A percentile compares a stretch with the other conserved stretches of the same genome.
phyloP scores from a whole-genome alignment of 768 basidiomycete species.

The Lactifluus rugatus region DNA sequence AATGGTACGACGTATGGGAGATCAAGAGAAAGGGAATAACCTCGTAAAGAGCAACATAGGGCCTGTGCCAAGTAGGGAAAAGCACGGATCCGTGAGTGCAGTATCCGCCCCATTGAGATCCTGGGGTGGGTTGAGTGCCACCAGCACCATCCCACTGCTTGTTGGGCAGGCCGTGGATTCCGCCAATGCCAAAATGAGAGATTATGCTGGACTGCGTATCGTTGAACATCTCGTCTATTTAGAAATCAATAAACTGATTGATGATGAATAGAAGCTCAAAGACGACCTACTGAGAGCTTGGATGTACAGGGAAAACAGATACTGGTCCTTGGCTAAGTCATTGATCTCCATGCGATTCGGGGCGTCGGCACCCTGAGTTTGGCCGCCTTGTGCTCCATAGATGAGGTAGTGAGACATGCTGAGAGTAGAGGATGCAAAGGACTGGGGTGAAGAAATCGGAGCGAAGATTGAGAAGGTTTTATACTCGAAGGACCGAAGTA shows the following conservation, averaged over 20 bases:
- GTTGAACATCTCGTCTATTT: slow-evolving; percentile 26
- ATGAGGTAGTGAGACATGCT: slow-evolving; percentile 16
- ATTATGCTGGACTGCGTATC: slow-evolving; percentile 25
- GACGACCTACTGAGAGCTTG: slow-evolving; percentile 37
- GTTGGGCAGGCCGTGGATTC: slow-evolving; percentile 45
- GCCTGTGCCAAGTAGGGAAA: slow-evolving; percentile 50
- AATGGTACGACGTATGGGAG: neutral
- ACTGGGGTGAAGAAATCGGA: neutral
- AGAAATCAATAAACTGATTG: neutral
- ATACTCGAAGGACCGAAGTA: neutral
- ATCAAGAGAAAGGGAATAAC: slow-evolving; percentile 24
- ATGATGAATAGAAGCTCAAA: neutral
- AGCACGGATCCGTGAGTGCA: slow-evolving; percentile 45
- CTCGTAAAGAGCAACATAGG: slow-evolving; percentile 43
- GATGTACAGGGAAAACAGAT: slow-evolving; percentile 42
- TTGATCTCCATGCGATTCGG: slow-evolving; percentile 18
- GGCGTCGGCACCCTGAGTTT: slow-evolving; percentile 4
- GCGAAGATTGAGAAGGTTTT: neutral
- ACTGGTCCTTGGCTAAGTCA: slow-evolving; percentile 29
- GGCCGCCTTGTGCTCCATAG: slow-evolving; percentile 8
- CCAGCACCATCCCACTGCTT: slow-evolving; percentile 35
- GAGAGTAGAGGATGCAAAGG: neutral
- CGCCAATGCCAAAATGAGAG: slow-evolving; percentile 39
- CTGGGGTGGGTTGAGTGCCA: slow-evolving; percentile 21
- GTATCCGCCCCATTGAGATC: slow-evolving; percentile 35